Conservation (phyloP, 2,329 filamentous ascomycete species). For the Calonectria ilicicola region DNA sequence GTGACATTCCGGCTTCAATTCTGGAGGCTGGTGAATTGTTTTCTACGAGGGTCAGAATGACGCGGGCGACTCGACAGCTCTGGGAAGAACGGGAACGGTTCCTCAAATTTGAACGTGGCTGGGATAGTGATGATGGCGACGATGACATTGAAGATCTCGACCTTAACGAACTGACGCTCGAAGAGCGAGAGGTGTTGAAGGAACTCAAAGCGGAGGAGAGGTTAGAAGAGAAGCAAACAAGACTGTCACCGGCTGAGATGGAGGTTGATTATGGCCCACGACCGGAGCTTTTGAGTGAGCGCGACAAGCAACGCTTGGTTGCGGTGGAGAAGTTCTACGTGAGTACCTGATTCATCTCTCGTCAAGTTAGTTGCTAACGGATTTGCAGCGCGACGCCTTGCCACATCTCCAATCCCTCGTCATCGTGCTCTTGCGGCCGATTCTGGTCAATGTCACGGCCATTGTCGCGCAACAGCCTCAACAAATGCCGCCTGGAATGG, state of each 20-base stretch:
- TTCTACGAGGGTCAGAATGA: slow-evolving; percentile 89
- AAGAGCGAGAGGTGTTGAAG: slow-evolving; percentile 54
- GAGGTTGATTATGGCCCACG: slow-evolving; percentile 62
- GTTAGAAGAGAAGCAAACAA: slow-evolving; percentile 39
- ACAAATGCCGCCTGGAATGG: slow-evolving; percentile 59
- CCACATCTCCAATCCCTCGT: slow-evolving; percentile 92
- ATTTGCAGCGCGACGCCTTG: slow-evolving; percentile 74
- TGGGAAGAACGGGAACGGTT: slow-evolving; percentile 96
- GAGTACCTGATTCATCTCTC: slow-evolving; percentile 53
- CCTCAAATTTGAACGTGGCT: slow-evolving; percentile 92
- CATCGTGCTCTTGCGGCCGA: slow-evolving; percentile 90
- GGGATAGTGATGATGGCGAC: slow-evolving; percentile 69
- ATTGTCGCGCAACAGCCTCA: slow-evolving; percentile 73
- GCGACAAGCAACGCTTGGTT: slow-evolving; percentile 73
- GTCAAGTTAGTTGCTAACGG: neutral
- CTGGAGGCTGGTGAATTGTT: slow-evolving; percentile 95
- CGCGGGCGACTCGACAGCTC: slow-evolving; percentile 88
- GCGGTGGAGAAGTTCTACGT: slow-evolving; percentile 89
- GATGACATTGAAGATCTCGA: slow-evolving; percentile 62
- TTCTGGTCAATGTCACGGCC: slow-evolving; percentile 89
- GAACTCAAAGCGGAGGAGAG: slow-evolving; percentile 54
- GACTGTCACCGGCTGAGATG: slow-evolving; percentile 32
- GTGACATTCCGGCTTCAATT: slow-evolving; percentile 93
- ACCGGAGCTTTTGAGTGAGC: slow-evolving; percentile 59
- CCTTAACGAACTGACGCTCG: slow-evolving; percentile 56